Conservation (phyloP, 352 stramenopile species). For the Thalassiosira livingstoniorum region DNA sequence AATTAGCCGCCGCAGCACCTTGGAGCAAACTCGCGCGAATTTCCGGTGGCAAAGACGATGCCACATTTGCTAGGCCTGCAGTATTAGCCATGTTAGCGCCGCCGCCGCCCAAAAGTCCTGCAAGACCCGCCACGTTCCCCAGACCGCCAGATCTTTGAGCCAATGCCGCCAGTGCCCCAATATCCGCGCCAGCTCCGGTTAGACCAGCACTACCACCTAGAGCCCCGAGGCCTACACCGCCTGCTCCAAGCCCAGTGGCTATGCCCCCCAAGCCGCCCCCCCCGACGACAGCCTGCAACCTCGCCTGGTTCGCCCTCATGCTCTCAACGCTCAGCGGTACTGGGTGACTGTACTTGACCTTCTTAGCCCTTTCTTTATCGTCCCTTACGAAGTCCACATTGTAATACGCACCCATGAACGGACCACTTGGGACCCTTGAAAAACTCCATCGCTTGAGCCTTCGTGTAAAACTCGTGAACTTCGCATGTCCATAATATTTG, state of each 20-base stretch:
- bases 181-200: neutral
- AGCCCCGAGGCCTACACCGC: neutral
- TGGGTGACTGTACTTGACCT: conserved; percentile 24
- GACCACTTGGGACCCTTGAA: conserved; percentile 57
- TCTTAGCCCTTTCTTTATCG: conserved; percentile 6
- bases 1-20: neutral
- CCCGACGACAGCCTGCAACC: conserved; percentile 19
- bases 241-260: neutral
- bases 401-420: conserved; percentile 71
- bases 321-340: neutral
- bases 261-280: neutral
- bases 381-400: conserved; percentile 9
- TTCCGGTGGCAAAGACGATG: neutral
- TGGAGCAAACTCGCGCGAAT: neutral
- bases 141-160: neutral
- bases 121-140: neutral
- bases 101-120: neutral
- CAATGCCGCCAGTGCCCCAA: neutral
- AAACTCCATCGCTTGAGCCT: conserved; percentile 74
- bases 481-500: conserved; percentile 63
- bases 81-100: too few species aligned
- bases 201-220: neutral
- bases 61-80: too few species aligned
- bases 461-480: conserved; percentile 70
- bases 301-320: conserved; percentile 15